Evolutionary conservation across 805 yeast genomes (phyloP).

Genomic region (Candida ipomoeae): DNA sequence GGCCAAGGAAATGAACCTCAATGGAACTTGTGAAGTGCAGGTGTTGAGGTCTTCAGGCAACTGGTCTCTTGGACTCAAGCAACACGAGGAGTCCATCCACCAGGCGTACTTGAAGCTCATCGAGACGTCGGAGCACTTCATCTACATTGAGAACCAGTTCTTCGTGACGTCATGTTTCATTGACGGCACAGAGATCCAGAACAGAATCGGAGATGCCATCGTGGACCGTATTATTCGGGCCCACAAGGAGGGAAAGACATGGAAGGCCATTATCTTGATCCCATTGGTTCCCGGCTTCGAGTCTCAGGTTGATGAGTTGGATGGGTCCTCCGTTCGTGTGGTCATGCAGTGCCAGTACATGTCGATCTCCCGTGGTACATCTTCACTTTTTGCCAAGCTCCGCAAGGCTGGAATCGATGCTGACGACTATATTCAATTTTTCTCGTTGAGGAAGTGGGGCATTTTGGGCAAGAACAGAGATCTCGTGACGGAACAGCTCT

Average conservation of each 20-base stretch:
- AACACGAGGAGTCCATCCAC: slow-evolving; percentile 85
- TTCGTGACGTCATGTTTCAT: slow-evolving; percentile 85
- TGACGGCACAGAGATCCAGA: slow-evolving; percentile 79
- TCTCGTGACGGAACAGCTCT: slow-evolving; percentile 84
- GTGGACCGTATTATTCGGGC: slow-evolving; percentile 96
- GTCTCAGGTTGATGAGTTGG: slow-evolving; percentile 86
- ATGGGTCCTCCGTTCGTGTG: slow-evolving; percentile 90
- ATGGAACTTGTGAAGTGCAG: slow-evolving; percentile 91
- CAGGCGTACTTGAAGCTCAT: slow-evolving; percentile 87
- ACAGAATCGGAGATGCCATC: slow-evolving; percentile 91
- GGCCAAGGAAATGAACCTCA: slow-evolving; percentile 52
- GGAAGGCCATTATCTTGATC: slow-evolving; percentile 90
- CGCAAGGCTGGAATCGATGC: slow-evolving; percentile 80
- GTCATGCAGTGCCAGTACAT: slow-evolving; percentile 95
- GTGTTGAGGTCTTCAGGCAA: slow-evolving; percentile 81
- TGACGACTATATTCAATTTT: slow-evolving; percentile 86
- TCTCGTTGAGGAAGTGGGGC: slow-evolving; percentile 93
- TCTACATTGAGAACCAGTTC: slow-evolving; percentile 94
- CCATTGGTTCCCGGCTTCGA: slow-evolving; percentile 98
- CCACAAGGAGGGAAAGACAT: slow-evolving; percentile 62
- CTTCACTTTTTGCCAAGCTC: slow-evolving; percentile 81
- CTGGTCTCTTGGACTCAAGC: slow-evolving; percentile 89
- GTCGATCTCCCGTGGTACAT: slow-evolving; percentile 85
- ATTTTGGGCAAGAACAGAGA: slow-evolving; percentile 71
- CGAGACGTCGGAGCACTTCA: slow-evolving; percentile 87